phyloP scores from a whole-genome alignment of 192 early-diverging fungal species.

The Coemansia sp. region DNA sequence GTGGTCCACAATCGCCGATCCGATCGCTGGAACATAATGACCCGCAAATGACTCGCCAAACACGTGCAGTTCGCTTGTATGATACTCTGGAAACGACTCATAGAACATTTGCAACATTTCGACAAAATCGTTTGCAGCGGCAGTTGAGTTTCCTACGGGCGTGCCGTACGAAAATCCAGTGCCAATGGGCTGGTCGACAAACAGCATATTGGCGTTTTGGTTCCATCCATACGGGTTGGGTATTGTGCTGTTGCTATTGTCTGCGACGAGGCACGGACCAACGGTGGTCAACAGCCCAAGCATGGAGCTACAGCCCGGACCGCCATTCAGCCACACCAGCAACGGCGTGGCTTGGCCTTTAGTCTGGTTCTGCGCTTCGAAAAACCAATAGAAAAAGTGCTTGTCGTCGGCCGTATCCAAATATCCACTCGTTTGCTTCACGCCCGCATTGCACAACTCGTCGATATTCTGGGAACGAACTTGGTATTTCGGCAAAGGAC shows the following conservation, averaged over 20 bases:
- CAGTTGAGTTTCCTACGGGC: slow-evolving; percentile 60
- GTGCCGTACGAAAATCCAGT: slow-evolving; percentile 86
- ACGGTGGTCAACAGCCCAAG: slow-evolving; percentile 72
- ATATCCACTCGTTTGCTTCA: slow-evolving; percentile 83
- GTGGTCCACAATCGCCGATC: slow-evolving; percentile 64
- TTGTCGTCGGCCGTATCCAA: slow-evolving; percentile 62
- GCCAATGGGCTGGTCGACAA: slow-evolving; percentile 83
- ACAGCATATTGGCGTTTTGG: slow-evolving; percentile 74
- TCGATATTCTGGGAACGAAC: slow-evolving; percentile 30
- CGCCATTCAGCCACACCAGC: slow-evolving; percentile 78
- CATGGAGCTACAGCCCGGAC: slow-evolving; percentile 77
- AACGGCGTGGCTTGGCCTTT: slow-evolving; percentile 60
- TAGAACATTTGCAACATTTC: slow-evolving; percentile 90
- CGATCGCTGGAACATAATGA: slow-evolving; percentile 91
- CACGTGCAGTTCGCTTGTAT: slow-evolving; percentile 72
- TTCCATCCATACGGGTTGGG: slow-evolving; percentile 87
- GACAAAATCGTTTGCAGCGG: slow-evolving; percentile 81
- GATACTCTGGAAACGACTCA: slow-evolving; percentile 72
- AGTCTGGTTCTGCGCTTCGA: slow-evolving; percentile 75
- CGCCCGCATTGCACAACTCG: slow-evolving; percentile 75
- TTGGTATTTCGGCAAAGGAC: not conserved
- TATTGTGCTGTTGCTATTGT: slow-evolving; percentile 63
- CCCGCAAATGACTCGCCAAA: slow-evolving; percentile 85
- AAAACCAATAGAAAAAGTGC: slow-evolving; percentile 95
- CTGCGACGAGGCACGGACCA: slow-evolving; percentile 79